These are phyloP conservation scores for Eimeria brunetti DNA, from an alignment of 169 alveolate species.

Conservation along the genomic window DNA sequence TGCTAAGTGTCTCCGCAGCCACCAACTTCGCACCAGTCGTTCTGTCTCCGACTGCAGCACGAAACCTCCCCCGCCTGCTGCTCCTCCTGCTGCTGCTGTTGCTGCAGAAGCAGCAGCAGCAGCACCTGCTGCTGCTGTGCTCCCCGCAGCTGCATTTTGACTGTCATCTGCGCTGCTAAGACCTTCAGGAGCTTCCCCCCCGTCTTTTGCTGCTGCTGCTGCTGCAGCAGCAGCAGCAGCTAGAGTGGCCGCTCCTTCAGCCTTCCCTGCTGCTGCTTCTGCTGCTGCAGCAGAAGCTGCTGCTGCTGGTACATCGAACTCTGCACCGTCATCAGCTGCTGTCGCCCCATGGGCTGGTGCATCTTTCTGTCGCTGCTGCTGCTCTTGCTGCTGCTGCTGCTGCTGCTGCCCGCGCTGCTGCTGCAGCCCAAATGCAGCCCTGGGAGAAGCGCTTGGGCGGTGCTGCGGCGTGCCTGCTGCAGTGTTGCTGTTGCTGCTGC, in stretches of 20 bases:
- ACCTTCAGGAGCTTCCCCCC: background rate
- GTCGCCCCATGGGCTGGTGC: background rate
- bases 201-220: slow-evolving; percentile 45
- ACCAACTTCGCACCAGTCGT: slow-evolving; percentile 41
- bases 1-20: slow-evolving; percentile 58
- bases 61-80: background rate
- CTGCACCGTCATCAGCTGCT: slow-evolving; percentile 33
- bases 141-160: background rate
- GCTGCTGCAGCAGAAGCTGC: background rate
- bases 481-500: slow-evolving; percentile 20
- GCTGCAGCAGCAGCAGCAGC: slow-evolving; percentile 38
- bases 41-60: slow-evolving; percentile 70
- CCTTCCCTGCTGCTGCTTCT: background rate
- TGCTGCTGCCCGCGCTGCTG: slow-evolving; percentile 38
- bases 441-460: background rate
- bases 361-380: slow-evolving; percentile 6
- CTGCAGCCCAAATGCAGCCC: background rate
- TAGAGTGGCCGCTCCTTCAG: no score
- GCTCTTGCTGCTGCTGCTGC: slow-evolving; percentile 17
- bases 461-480: background rate
- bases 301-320: background rate
- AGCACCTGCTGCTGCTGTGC: background rate
- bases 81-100: slow-evolving; percentile 51
- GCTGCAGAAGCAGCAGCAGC: slow-evolving; percentile 10
- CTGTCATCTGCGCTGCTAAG: background rate